Conservation (phyloP, 2,329 filamentous ascomycete genomes). For the Pseudogymnoascus sp. region DNA sequence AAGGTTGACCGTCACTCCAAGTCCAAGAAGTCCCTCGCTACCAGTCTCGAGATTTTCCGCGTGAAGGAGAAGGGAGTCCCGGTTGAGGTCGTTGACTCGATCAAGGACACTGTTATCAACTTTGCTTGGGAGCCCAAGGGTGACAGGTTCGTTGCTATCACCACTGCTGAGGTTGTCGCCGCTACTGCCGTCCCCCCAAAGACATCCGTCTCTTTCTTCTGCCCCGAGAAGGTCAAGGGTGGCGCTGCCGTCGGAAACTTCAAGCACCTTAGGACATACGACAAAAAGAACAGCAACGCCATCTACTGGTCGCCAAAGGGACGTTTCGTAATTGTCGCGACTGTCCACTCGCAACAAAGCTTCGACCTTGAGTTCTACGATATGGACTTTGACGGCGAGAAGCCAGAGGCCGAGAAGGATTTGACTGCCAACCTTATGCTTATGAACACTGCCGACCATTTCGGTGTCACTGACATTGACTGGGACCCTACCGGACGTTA, state of each 20-base stretch:
- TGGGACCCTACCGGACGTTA: conserved; percentile 97
- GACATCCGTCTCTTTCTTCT: conserved; percentile 93
- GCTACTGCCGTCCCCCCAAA: conserved; percentile 82
- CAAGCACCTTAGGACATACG: conserved; percentile 87
- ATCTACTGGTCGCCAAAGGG: conserved; percentile 99
- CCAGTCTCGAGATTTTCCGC: conserved; percentile 97
- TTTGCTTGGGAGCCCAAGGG: conserved; percentile 99
- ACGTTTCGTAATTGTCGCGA: conserved; percentile 89
- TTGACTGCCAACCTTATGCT: conserved; percentile 89
- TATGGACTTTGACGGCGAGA: conserved; percentile 95
- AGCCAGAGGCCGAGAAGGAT: conserved; percentile 87
- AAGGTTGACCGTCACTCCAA: conserved; percentile 99
- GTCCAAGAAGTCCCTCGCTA: conserved; percentile 96
- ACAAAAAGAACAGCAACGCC: conserved; percentile 99
- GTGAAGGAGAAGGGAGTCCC: conserved; percentile 96
- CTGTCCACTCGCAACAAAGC: conserved; percentile 85
- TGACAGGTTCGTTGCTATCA: conserved; percentile 95
- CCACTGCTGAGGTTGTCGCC: conserved; percentile 74
- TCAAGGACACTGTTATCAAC: conserved; percentile 99
- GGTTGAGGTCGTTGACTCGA: conserved; percentile 92
- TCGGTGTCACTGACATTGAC: conserved; percentile 94
- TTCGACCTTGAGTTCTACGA: conserved; percentile 98
- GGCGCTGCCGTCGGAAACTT: conserved; percentile 75
- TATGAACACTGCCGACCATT: conserved; percentile 92
- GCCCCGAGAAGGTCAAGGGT: conserved; percentile 88